Conservation (phyloP, 805 yeast genomes). For the Myxozyma neotropica region DNA sequence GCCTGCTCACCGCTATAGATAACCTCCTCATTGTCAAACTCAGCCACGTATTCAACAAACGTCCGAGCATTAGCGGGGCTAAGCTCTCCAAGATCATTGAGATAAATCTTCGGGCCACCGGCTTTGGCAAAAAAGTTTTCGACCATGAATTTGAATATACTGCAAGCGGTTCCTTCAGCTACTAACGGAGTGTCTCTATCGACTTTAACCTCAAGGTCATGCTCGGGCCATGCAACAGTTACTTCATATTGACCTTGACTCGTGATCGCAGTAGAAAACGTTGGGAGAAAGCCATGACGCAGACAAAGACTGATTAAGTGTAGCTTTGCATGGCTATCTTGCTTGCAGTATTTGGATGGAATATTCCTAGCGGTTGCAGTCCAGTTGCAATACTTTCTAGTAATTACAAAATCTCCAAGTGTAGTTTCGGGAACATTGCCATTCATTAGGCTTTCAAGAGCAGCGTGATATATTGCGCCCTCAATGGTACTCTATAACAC, state of each 20-base stretch:
- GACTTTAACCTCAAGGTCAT: slow-evolving; percentile 3
- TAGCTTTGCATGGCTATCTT: slow-evolving; percentile 16
- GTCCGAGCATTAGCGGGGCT: slow-evolving; percentile 22
- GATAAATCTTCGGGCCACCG: background rate
- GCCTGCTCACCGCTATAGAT: background rate
- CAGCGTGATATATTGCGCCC: background rate
- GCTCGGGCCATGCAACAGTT: slow-evolving; percentile 21
- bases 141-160: slow-evolving; percentile 11
- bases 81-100: slow-evolving; percentile 22
- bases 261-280: background rate
- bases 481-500: background rate
- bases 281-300: slow-evolving; percentile 24
- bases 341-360: background rate
- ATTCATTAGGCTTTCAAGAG: background rate
- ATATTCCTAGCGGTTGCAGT: background rate
- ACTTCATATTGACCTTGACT: background rate
- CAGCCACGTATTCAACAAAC: slow-evolving; percentile 22
- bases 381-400: slow-evolving; percentile 12
- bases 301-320: slow-evolving; percentile 23
- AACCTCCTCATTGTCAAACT: background rate
- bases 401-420: slow-evolving; percentile 14
- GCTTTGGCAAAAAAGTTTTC: slow-evolving; percentile 4
- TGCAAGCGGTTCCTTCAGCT: slow-evolving; percentile 25
- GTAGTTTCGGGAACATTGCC: background rate
- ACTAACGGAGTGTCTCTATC: background rate